These are phyloP conservation scores for Wickerhamiella occidentalis DNA, from an alignment of 805 yeast genomes.

Conservation along the genomic window DNA sequence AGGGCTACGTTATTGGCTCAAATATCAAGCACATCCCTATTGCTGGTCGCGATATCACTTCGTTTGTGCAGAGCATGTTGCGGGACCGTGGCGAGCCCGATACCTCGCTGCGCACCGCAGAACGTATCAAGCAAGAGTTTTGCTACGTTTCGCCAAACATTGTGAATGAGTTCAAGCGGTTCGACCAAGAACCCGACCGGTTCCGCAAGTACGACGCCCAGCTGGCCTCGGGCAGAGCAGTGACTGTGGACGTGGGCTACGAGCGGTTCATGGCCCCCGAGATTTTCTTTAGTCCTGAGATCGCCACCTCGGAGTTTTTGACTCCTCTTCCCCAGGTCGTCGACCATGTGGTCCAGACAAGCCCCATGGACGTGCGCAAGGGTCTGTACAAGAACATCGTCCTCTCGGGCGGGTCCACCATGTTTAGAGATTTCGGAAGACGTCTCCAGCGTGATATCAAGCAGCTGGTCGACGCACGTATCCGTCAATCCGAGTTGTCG, in stretches of 20 bases:
- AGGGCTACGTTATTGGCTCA: constrained; percentile 95
- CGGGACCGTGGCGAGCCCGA: constrained; percentile 97
- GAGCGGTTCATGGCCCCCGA: constrained; percentile 99
- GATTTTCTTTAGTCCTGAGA: constrained; percentile 95
- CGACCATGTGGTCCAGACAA: constrained; percentile 85
- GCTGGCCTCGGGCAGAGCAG: constrained; percentile 50
- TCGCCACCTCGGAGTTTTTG: constrained; percentile 84
- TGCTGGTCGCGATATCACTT: constrained; percentile 96
- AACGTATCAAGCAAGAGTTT: constrained; percentile 88
- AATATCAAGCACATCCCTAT: constrained; percentile 96
- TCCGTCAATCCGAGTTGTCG: constrained; percentile 62
- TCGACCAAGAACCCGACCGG: constrained; percentile 85
- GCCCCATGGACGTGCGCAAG: constrained; percentile 97
- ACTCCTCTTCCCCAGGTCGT: constrained; percentile 96
- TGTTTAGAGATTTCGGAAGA: constrained; percentile 97
- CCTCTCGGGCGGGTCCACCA: constrained; percentile 93
- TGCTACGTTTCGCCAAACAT: constrained; percentile 97
- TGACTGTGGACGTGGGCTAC: constrained; percentile 84
- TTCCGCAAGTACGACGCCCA: constrained; percentile 81
- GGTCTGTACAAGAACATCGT: constrained; percentile 93
- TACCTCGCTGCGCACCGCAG: constrained; percentile 90
- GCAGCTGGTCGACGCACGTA: constrained; percentile 76
- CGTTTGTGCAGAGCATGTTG: constrained; percentile 79
- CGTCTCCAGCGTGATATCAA: constrained; percentile 92
- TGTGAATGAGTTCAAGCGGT: constrained; percentile 89